These are phyloP conservation scores for Fusarium sp. DNA, from an alignment of 2,329 filamentous ascomycete genomes.

Conservation along the genomic window DNA sequence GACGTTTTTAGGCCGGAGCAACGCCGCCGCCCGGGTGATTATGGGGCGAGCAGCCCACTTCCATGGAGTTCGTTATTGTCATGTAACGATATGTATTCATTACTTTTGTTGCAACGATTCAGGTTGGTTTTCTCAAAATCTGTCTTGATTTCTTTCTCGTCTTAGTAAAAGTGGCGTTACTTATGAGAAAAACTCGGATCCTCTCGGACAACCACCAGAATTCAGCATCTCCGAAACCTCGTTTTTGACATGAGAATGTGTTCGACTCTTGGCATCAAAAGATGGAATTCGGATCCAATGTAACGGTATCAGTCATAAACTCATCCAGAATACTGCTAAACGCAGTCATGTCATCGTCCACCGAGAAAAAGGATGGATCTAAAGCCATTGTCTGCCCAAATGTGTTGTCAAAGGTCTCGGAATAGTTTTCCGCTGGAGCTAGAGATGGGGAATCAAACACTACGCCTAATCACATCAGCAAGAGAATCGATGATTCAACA, in stretches of 20 bases:
- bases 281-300: slow-evolving; percentile 1
- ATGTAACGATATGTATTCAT: neutral
- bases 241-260: too few relatives aligned
- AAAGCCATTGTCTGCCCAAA: slow-evolving; percentile 31
- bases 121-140: neutral
- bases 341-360: slow-evolving; percentile 8
- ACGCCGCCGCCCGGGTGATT: slow-evolving; percentile 24
- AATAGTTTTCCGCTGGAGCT: neutral
- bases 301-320: slow-evolving; percentile 10
- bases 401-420: slow-evolving; percentile 21
- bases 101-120: slow-evolving; percentile 1
- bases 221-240: neutral
- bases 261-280: slow-evolving; percentile 1
- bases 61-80: neutral
- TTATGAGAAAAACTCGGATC: neutral
- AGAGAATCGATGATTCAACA: neutral
- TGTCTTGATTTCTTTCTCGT: neutral
- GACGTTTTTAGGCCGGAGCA: slow-evolving; percentile 23
- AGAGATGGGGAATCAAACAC: neutral
- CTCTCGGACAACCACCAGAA: neutral
- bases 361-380: slow-evolving; percentile 25
- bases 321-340: slow-evolving; percentile 24
- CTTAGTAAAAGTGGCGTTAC: neutral
- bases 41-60: slow-evolving; percentile 22
- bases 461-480: slow-evolving; percentile 5